These are phyloP conservation scores for Gilbertella persicaria DNA, from an alignment of 371 early-diverging fungal genomes.

Conservation along the genomic window DNA sequence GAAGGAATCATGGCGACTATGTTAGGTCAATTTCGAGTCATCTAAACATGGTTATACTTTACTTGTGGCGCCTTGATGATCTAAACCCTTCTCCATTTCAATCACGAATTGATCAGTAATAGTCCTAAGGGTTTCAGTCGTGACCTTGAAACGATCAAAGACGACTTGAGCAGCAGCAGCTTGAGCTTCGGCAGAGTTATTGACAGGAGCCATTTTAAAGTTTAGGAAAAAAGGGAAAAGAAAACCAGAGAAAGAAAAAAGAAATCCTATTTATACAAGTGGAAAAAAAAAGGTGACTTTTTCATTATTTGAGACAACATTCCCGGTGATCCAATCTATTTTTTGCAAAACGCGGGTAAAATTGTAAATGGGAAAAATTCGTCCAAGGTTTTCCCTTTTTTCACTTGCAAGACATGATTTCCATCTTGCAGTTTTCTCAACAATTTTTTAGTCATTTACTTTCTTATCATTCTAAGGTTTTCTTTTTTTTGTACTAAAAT, in stretches of 20 bases:
- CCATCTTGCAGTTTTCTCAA: no score
- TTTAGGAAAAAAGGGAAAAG: constrained; percentile 4
- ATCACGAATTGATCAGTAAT: constrained; percentile 66
- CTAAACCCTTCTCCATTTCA: constrained; percentile 79
- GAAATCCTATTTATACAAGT: not conserved
- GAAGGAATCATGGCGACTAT: constrained; percentile 78
- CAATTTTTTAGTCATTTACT: no score
- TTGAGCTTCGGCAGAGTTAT: constrained; percentile 33
- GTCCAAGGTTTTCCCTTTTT: constrained; percentile 15
- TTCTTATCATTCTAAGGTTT: no score
- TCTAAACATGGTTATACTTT: constrained; percentile 12
- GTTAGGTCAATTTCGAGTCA: no score
- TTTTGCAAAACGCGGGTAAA: constrained; percentile 14
- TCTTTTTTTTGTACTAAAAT: no score
- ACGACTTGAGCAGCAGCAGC: constrained; percentile 42
- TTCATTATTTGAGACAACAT: constrained; percentile 1
- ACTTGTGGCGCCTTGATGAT: constrained; percentile 55
- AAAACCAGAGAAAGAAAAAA: constrained; percentile 14
- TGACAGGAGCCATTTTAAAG: constrained; percentile 9
- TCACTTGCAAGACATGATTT: not conserved
- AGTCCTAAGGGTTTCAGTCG: constrained; percentile 50
- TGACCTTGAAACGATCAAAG: constrained; percentile 58
- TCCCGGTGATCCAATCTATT: constrained; percentile 1
- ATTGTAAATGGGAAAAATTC: constrained; percentile 1
- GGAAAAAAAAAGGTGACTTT: constrained; percentile 8